phyloP scores from a whole-genome alignment of 495 filamentous ascomycete species.

The Xylaria venustula region DNA sequence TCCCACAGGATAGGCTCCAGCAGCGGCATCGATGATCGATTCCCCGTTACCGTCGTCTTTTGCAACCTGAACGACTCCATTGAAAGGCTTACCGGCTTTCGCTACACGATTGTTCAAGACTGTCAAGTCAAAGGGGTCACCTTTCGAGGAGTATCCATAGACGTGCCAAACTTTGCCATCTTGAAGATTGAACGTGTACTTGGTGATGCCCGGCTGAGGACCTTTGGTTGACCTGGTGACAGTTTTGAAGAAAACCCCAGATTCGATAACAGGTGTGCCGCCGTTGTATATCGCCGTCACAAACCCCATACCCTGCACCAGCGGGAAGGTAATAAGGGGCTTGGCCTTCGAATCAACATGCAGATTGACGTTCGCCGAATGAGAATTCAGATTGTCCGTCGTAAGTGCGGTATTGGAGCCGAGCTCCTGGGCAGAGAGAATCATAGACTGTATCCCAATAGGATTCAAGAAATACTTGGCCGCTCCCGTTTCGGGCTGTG shows the following conservation, averaged over 20 bases:
- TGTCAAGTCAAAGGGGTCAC: slow-evolving; percentile 41
- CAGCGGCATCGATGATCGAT: slow-evolving; percentile 67
- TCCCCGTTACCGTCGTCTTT: slow-evolving; percentile 68
- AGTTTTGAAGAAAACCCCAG: slow-evolving; percentile 68
- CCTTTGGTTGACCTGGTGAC: slow-evolving; percentile 59
- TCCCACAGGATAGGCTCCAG: slow-evolving; percentile 68
- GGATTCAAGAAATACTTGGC: slow-evolving; percentile 77
- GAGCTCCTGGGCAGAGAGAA: slow-evolving; percentile 76
- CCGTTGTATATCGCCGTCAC: slow-evolving; percentile 76
- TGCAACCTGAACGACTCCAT: slow-evolving; percentile 76
- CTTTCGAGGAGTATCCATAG: slow-evolving; percentile 62
- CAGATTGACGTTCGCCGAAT: slow-evolving; percentile 73
- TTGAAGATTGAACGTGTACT: slow-evolving; percentile 70
- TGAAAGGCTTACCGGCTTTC: slow-evolving; percentile 44
- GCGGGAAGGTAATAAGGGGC: slow-evolving; percentile 67
- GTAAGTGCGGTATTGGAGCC: slow-evolving; percentile 57
- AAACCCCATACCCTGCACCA: slow-evolving; percentile 89
- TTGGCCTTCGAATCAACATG: slow-evolving; percentile 49
- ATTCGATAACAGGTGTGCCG: slow-evolving; percentile 68
- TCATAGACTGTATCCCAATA: slow-evolving; percentile 75
- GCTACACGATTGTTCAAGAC: slow-evolving; percentile 47
- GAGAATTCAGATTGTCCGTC: slow-evolving; percentile 60
- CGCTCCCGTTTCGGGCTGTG: slow-evolving; percentile 49
- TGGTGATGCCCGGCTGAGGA: slow-evolving; percentile 64
- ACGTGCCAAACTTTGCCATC: slow-evolving; percentile 77